These are phyloP conservation scores for Globisporangium polare DNA, from an alignment of 352 stramenopile genomes.

Conservation along the genomic window DNA sequence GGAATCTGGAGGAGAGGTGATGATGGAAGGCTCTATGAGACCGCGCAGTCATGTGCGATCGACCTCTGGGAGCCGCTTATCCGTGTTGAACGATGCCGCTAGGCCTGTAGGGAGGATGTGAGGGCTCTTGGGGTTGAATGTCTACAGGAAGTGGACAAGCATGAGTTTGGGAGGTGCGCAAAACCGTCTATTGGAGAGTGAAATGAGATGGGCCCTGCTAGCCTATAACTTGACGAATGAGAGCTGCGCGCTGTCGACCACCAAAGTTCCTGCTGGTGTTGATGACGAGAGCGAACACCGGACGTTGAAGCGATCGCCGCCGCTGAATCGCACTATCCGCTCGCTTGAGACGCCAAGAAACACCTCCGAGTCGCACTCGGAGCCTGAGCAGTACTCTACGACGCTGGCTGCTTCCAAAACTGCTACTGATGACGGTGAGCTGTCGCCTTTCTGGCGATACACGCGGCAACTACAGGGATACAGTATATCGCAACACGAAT, in stretches of 20 bases:
- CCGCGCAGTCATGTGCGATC: background rate
- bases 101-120: background rate
- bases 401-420: conserved; percentile 30
- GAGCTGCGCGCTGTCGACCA: conserved; percentile 44
- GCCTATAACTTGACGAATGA: conserved; percentile 29
- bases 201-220: background rate
- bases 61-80: background rate
- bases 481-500: background rate
- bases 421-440: conserved; percentile 1
- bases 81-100: background rate
- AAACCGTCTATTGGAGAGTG: conserved; percentile 6
- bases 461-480: conserved; percentile 30
- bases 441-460: conserved; percentile 21
- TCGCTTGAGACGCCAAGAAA: conserved; percentile 44
- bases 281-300: conserved; percentile 27
- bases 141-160: background rate
- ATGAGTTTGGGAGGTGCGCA: background rate
- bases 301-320: conserved; percentile 35
- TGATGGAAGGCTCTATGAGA: background rate
- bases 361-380: conserved; percentile 33
- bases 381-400: conserved; percentile 36
- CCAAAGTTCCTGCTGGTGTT: conserved; percentile 19
- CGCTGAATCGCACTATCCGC: conserved; percentile 25
- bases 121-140: background rate
- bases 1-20: background rate